These are phyloP conservation scores for Hypholoma sublateritium DNA, from an alignment of 768 basidiomycete genomes.

Conservation along the genomic window DNA sequence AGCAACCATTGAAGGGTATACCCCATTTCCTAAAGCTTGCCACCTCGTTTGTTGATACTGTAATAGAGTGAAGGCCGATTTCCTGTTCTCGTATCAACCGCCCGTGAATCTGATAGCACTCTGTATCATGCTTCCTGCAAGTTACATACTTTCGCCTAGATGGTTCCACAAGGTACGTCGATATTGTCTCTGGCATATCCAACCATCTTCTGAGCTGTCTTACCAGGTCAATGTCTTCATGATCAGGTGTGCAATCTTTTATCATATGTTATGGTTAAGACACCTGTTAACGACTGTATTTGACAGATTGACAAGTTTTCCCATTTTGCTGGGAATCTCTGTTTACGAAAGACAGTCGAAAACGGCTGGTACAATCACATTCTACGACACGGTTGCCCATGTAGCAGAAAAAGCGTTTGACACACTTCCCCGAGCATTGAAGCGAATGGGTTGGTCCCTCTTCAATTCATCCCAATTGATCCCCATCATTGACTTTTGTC, in stretches of 20 bases:
- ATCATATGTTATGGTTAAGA: background rate
- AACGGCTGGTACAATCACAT: slow-evolving; percentile 56
- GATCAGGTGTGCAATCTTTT: slow-evolving; percentile 56
- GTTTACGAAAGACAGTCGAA: slow-evolving; percentile 87
- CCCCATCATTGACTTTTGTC: background rate
- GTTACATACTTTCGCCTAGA: slow-evolving; percentile 83
- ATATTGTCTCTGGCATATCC: too few species aligned
- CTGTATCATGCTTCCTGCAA: slow-evolving; percentile 82
- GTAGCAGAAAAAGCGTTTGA: slow-evolving; percentile 72
- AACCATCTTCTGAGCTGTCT: background rate
- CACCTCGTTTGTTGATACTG: background rate
- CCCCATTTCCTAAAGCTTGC: background rate
- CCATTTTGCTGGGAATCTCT: slow-evolving; percentile 77
- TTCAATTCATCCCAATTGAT: background rate
- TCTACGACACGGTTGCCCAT: slow-evolving; percentile 72
- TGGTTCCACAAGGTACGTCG: slow-evolving; percentile 93
- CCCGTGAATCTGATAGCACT: slow-evolving; percentile 90
- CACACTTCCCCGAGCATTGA: slow-evolving; percentile 72
- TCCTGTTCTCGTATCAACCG: slow-evolving; percentile 90
- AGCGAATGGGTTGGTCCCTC: slow-evolving; percentile 57
- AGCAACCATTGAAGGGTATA: slow-evolving; percentile 88
- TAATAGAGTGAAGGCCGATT: slow-evolving; percentile 79
- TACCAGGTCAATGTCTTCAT: slow-evolving; percentile 81
- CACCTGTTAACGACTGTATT: background rate
- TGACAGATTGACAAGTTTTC: slow-evolving; percentile 75